A percentile compares a stretch with the other conserved stretches of the same genome.
These are phyloP conservation scores for Aspergillus tamarii DNA, from an alignment of 2,329 filamentous ascomycete genomes.

Conservation along the genomic window DNA sequence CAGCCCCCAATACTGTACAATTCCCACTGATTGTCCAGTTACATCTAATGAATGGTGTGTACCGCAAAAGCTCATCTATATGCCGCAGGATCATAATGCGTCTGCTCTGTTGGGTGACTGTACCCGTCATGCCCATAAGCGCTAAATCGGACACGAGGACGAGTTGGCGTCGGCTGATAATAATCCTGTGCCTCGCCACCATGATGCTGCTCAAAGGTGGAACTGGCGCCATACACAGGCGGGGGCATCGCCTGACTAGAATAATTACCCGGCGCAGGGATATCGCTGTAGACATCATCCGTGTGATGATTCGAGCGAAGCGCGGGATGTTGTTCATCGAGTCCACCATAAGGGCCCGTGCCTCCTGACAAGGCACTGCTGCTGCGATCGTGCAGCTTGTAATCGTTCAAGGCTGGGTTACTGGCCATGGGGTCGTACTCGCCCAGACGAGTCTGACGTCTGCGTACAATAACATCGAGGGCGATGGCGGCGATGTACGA, in stretches of 20 bases:
- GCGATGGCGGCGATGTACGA: slow-evolving; percentile 51
- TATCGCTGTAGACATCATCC: slow-evolving; percentile 10
- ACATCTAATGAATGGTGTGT: background rate
- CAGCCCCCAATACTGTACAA: slow-evolving; percentile 1
- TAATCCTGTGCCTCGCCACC: slow-evolving; percentile 32
- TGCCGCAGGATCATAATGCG: slow-evolving; percentile 38
- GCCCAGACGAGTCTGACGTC: slow-evolving; percentile 49
- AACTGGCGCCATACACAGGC: slow-evolving; percentile 5
- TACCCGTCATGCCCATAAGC: slow-evolving; percentile 29
- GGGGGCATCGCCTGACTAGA: slow-evolving; percentile 8
- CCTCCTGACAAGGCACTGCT: slow-evolving; percentile 20
- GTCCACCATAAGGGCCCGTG: slow-evolving; percentile 17
- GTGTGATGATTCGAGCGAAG: slow-evolving; percentile 2
- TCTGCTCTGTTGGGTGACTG: slow-evolving; percentile 33
- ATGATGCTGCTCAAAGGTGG: slow-evolving; percentile 26
- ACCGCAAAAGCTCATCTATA: slow-evolving; percentile 31
- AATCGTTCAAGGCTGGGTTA: slow-evolving; percentile 31
- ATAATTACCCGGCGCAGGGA: slow-evolving; percentile 7
- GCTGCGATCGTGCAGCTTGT: slow-evolving; percentile 38
- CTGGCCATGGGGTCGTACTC: slow-evolving; percentile 53
- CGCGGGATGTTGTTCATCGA: slow-evolving; percentile 9
- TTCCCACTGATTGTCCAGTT: background rate
- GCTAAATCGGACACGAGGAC: slow-evolving; percentile 25
- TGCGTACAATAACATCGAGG: slow-evolving; percentile 56
- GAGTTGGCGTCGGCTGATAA: slow-evolving; percentile 30